Percentiles rank a stretch among this genome's conserved stretches.
phyloP scores from a whole-genome alignment of 2,329 filamentous ascomycete genomes.

The Calonectria pseudoreteaudii region DNA sequence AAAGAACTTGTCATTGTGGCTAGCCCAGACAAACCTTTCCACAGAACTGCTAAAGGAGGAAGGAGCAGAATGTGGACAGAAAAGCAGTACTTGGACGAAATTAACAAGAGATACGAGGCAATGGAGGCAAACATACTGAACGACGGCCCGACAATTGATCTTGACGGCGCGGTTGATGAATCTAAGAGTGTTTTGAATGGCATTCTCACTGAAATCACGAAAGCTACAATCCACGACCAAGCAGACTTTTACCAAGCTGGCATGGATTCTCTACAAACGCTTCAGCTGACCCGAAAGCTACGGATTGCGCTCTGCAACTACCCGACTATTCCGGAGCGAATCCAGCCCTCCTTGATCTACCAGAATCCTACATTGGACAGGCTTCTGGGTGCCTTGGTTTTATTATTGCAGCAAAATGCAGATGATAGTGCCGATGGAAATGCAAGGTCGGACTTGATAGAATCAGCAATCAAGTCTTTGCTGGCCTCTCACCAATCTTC shows the following conservation, averaged over 20 bases:
- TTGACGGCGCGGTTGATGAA: background rate
- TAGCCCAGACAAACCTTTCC: background rate
- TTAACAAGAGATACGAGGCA: background rate
- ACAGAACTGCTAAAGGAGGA: background rate
- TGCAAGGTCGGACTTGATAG: background rate
- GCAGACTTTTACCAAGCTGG: background rate
- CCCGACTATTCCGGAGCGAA: background rate
- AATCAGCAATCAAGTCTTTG: background rate
- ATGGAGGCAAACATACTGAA: background rate
- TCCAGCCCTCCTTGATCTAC: background rate
- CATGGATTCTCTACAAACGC: background rate
- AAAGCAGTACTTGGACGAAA: background rate
- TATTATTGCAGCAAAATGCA: background rate
- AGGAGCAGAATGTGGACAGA: conserved; percentile 6
- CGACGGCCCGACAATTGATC: background rate
- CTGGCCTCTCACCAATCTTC: background rate
- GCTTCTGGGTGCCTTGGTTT: background rate
- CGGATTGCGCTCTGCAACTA: background rate
- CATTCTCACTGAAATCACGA: background rate
- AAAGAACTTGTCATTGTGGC: background rate
- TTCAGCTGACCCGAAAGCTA: background rate
- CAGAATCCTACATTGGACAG: background rate
- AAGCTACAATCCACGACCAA: background rate
- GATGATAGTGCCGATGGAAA: too few species aligned
- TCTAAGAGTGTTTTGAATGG: background rate